These are phyloP conservation scores for Gonapodya sp. DNA, from an alignment of 192 early-diverging fungal species.

Conservation along the genomic window DNA sequence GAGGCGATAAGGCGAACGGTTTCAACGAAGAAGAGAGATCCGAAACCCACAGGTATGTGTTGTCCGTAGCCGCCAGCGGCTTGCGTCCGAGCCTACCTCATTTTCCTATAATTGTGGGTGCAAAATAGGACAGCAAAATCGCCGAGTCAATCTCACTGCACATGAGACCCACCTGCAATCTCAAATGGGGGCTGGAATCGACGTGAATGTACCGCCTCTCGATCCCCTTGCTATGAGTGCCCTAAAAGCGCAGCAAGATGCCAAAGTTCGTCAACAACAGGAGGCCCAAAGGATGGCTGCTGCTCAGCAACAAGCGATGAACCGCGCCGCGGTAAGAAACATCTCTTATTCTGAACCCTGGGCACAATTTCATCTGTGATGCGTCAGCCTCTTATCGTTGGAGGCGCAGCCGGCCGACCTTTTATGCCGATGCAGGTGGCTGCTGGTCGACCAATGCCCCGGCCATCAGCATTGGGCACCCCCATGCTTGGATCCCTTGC, in stretches of 20 bases:
- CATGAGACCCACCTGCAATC: constrained; percentile 27
- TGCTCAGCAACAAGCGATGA: neutral
- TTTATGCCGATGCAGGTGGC: neutral
- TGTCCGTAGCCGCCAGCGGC: neutral
- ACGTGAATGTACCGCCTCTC: constrained; percentile 18
- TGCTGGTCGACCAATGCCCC: neutral
- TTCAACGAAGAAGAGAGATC: neutral
- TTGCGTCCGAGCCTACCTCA: neutral
- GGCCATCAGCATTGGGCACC: neutral
- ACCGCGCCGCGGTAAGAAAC: neutral
- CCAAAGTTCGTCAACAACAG: constrained; percentile 20
- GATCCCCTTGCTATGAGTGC: constrained; percentile 14
- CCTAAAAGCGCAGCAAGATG: constrained; percentile 13
- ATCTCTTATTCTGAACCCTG: no score
- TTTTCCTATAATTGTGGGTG: neutral
- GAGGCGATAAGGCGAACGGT: neutral
- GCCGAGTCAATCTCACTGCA: constrained; percentile 17
- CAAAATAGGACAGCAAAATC: neutral
- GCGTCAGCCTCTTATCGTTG: neutral
- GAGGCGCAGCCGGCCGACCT: neutral
- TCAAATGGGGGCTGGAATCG: constrained; percentile 19
- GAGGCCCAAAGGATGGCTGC: constrained; percentile 10
- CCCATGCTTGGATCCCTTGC: neutral
- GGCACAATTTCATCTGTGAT: neutral
- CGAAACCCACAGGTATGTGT: neutral